A percentile compares a stretch with the other conserved stretches of the same genome.
Evolutionary conservation across 2,329 filamentous ascomycete genomes (phyloP).

Genomic region (Xylaria sp.): DNA sequence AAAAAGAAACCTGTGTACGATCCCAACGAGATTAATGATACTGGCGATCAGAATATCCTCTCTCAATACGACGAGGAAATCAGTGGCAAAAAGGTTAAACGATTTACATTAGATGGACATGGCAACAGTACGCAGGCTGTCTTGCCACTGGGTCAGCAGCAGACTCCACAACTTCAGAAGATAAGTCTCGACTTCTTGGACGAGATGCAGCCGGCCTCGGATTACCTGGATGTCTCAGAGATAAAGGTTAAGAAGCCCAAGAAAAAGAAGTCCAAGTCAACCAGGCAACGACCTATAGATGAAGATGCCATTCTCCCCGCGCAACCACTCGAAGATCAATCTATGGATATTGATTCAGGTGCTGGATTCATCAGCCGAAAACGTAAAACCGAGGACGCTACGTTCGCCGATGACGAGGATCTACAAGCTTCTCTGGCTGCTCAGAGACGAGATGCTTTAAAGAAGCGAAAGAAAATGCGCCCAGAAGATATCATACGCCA

Average conservation of each 20-base stretch:
- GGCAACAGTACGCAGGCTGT: conserved; percentile 75
- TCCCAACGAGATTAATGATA: conserved; percentile 76
- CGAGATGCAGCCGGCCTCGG: conserved; percentile 76
- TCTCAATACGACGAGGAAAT: conserved; percentile 97
- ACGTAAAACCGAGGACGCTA: conserved; percentile 70
- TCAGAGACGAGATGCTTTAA: conserved; percentile 85
- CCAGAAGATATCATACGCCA: conserved; percentile 89
- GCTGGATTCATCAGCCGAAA: conserved; percentile 64
- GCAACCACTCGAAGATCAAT: conserved; percentile 54
- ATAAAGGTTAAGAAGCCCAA: conserved; percentile 96
- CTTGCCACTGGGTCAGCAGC: conserved; percentile 61
- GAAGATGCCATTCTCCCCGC: conserved; percentile 68
- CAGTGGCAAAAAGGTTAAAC: conserved; percentile 85
- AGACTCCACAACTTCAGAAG: conserved; percentile 72
- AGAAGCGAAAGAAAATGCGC: conserved; percentile 87
- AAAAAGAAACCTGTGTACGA: conserved; percentile 92
- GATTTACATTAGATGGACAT: conserved; percentile 84
- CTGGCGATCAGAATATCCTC: conserved; percentile 74
- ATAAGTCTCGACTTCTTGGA: conserved; percentile 75
- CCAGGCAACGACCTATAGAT: conserved; percentile 73
- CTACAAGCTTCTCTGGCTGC: conserved; percentile 84
- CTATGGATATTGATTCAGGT: conserved; percentile 82
- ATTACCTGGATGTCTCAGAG: conserved; percentile 87
- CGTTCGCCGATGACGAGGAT: conserved; percentile 90
- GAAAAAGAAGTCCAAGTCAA: conserved; percentile 85